Evolutionary conservation across 345 rosid genomes (phyloP).

Genomic region (Euphorbia pulcherrima): DNA sequence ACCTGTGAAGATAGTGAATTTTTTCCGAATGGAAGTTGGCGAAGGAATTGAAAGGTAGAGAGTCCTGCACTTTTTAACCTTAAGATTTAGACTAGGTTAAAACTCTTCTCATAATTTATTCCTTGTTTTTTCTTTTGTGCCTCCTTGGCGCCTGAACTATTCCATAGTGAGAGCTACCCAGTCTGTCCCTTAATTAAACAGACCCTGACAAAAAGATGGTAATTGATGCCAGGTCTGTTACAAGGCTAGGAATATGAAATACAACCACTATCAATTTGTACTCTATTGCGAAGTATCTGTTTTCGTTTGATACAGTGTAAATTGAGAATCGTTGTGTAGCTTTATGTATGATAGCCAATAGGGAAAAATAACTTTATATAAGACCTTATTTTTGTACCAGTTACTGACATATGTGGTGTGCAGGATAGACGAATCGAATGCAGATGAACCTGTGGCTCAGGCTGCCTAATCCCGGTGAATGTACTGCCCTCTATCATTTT

Average conservation of each 20-base stretch:
- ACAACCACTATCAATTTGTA: neutral
- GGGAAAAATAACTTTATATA: neutral
- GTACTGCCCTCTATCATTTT: neutral
- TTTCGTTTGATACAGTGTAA: neutral
- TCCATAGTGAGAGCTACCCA: neutral
- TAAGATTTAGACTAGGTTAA: neutral
- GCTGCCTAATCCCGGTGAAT: constrained; percentile 33
- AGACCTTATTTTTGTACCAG: neutral
- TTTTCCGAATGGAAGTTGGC: constrained; percentile 93
- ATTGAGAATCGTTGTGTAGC: neutral
- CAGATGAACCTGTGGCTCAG: constrained; percentile 52
- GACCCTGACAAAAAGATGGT: neutral
- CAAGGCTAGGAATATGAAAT: neutral
- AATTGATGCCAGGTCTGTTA: neutral
- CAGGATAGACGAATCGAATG: constrained; percentile 42
- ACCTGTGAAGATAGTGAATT: constrained; percentile 65
- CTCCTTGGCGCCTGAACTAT: neutral
- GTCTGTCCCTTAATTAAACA: no score
- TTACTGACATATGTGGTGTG: constrained; percentile 14
- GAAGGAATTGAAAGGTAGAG: constrained; percentile 89
- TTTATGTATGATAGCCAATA: neutral
- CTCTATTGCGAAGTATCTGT: neutral
- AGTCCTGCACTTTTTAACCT: neutral
- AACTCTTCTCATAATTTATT: neutral
- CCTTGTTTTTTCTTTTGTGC: constrained; percentile 5